Base-by-base conservation (phyloP, 116 monocot species). In the Dioscorea cayenensis region DNA sequence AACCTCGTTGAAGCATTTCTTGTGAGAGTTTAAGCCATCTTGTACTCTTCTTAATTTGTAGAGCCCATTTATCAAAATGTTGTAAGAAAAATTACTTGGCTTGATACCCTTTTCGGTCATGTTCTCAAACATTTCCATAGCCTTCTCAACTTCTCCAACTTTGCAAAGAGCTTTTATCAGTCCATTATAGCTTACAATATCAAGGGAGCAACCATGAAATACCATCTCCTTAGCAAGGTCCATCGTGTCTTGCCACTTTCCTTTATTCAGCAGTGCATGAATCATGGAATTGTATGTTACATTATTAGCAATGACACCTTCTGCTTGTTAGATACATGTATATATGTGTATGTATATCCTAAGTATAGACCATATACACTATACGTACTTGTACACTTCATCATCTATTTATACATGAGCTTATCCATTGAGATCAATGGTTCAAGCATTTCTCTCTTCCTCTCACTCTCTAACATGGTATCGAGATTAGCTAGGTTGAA, bases 231-330 rank as follows among this genome's bases (percentile, higher is more conserved):
- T 81, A 27, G 75, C 72, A 58, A 92, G 83, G 65, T 79, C 69
- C 43, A 92, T 32, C 49, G 88, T 79, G 60, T 90, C 84, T 72
- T 81, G 77, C 78, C 77, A 82, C 43, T 63, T 67, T 37, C 86
- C 88, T 20, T 71, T 84, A 55, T 60, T 68, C 23, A 96, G 60
- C 29, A 88, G 77, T 21, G 79, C 82, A 60, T 84, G 84, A 49
- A 96, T 88, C 62, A 96, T 71, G n/a, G 82, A 92, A 29, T 96
- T 96, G 51, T 90, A 96, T 28, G 92, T 92, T 38, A 86, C 73
- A 28, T 16, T 82, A 68, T 90, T 96, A 28, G 96, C 96, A 65
- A 84, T 66, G 29, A 96, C 76, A 64, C 92, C 90, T 68, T 90
- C 87, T 23, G 79, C n/a, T n/a, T n/a, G n/a, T n/a, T n/a, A n/a